Evolutionary conservation across 169 alveolate species (phyloP).

Genomic region (Theileria parva): DNA sequence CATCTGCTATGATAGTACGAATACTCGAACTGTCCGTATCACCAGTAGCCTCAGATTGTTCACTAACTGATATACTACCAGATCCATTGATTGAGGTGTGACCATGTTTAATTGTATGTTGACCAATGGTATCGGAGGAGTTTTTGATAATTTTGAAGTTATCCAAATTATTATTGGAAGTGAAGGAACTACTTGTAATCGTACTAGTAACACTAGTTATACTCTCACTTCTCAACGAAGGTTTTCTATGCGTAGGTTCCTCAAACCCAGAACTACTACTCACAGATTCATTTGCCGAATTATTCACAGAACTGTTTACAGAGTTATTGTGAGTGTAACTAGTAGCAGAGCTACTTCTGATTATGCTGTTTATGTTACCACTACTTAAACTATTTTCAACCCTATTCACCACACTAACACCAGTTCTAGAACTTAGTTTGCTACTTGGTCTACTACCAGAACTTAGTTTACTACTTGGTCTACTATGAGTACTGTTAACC

Average conservation of each 20-base stretch:
- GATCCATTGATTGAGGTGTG: background rate
- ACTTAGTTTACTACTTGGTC: background rate
- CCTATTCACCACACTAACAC: background rate
- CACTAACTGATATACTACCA: background rate
- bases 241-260: background rate
- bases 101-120: background rate
- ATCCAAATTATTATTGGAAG: background rate
- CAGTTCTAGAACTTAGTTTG: background rate
- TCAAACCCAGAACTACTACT: background rate
- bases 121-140: background rate
- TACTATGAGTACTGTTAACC: background rate
- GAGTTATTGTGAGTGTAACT: background rate
- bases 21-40: background rate
- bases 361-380: background rate
- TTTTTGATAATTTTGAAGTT: background rate
- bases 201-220: background rate
- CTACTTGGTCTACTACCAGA: background rate
- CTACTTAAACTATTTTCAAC: background rate
- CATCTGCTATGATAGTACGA: background rate
- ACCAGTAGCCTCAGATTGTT: background rate
- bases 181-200: background rate
- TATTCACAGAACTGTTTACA: too few species aligned
- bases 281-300: background rate
- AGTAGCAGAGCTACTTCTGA: background rate
- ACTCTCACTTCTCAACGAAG: background rate